Evolutionary conservation across 305 asterid genomes (phyloP).

Genomic region (Fraxinus albicans): DNA sequence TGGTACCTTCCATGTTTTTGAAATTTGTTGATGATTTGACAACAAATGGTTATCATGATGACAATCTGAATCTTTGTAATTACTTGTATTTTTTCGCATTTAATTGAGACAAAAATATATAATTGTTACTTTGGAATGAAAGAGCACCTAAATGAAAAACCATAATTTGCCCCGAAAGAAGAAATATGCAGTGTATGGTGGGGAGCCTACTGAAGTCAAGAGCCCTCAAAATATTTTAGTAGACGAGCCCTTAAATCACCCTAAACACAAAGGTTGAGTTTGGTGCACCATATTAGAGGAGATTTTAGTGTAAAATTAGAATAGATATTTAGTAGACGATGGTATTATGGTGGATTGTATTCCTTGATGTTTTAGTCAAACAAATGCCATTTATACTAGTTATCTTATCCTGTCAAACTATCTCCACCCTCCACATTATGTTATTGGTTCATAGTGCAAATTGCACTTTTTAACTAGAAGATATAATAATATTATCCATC

Average conservation of each 20-base stretch:
- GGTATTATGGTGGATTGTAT: not conserved
- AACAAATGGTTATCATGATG: not conserved
- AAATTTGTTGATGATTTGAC: not conserved
- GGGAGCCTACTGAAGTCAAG: not conserved
- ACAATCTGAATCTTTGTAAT: not conserved
- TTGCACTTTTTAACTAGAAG: not conserved
- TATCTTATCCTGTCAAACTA: not conserved
- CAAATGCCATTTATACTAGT: not conserved
- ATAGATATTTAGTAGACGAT: not conserved
- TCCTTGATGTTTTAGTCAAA: not conserved
- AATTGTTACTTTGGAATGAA: not conserved
- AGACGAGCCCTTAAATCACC: not conserved
- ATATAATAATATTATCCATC: not conserved
- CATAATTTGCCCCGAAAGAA: not conserved
- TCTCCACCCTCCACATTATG: not conserved
- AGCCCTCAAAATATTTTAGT: not conserved
- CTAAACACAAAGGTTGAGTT: not conserved
- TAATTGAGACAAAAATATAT: not conserved
- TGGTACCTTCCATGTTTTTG: conserved; percentile 7
- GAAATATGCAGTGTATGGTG: not conserved
- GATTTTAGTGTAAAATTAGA: not conserved
- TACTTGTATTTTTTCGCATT: not conserved
- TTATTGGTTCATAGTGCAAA: not conserved
- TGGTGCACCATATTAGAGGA: not conserved
- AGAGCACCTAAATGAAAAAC: not conserved